Evolutionary conservation across 345 rosid genomes (phyloP).

Genomic region (Citrus australasica): DNA sequence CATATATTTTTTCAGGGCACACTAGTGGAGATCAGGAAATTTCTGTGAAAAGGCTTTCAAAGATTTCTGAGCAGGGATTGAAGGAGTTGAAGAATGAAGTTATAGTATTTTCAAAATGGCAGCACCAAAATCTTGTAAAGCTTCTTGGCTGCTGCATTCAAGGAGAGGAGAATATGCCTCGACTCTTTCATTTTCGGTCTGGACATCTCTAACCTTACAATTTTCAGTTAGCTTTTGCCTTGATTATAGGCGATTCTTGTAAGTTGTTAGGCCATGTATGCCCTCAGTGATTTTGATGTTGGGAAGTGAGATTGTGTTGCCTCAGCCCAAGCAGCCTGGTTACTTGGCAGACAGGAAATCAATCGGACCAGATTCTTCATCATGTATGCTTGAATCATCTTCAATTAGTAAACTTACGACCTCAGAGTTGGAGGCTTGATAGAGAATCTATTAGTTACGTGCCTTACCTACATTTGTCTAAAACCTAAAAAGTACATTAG

Average conservation of each 20-base stretch:
- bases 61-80: constrained; percentile 40
- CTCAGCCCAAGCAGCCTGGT: no score
- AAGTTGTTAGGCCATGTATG: no score
- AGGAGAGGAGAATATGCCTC: constrained; percentile 28
- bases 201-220: constrained; percentile 21
- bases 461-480: no score
- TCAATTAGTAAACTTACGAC: no score
- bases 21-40: constrained; percentile 36
- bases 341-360: no score
- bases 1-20: constrained; percentile 28
- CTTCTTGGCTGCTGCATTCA: constrained; percentile 34
- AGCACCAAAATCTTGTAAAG: constrained; percentile 47
- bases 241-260: background rate
- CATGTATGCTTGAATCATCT: no score
- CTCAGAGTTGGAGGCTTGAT: no score
- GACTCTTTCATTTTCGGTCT: constrained; percentile 27
- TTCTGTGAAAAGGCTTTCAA: constrained; percentile 47
- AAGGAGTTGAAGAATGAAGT: constrained; percentile 48
- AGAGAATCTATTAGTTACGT: no score
- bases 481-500: no score
- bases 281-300: no score
- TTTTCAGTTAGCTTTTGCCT: background rate
- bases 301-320: no score
- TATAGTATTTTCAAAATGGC: constrained; percentile 37
- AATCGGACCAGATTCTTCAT: no score